Conservation (phyloP, 2,329 filamentous ascomycete genomes). For the Epichloe amarillans region DNA sequence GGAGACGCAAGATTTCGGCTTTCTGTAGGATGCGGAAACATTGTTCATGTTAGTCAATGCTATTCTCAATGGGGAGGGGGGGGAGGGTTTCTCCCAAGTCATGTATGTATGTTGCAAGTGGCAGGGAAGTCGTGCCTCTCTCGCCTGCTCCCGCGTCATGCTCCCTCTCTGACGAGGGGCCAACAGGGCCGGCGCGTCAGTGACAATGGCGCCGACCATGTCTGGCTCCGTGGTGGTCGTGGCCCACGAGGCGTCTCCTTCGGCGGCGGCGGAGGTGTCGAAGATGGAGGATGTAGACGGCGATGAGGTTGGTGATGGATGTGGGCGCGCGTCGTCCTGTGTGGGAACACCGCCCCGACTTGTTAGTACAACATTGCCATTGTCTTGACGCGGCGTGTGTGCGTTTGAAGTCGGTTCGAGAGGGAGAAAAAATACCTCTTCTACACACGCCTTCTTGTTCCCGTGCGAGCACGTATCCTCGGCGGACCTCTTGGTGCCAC, state of each 20-base stretch:
- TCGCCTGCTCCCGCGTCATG: conserved; percentile 38
- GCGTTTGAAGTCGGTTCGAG: neutral
- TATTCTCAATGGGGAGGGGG: neutral
- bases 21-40: conserved; percentile 25
- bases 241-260: conserved; percentile 35
- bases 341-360: neutral
- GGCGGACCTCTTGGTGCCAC: conserved; percentile 15
- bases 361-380: conserved; percentile 5
- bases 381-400: neutral
- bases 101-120: no score
- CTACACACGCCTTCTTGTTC: conserved; percentile 22
- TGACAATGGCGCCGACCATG: conserved; percentile 4
- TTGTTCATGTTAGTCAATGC: neutral
- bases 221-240: conserved; percentile 39
- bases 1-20: conserved; percentile 51
- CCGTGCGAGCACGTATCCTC: conserved; percentile 12
- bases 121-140: conserved; percentile 26
- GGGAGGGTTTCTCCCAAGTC: neutral
- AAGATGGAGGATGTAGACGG: conserved; percentile 36
- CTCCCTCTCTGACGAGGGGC: conserved; percentile 3
- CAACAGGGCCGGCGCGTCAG: conserved; percentile 2
- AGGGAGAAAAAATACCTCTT: conserved; percentile 15
- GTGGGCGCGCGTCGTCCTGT: conserved; percentile 3
- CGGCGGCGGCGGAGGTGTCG: conserved; percentile 30
- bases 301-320: conserved; percentile 18